phyloP scores from a whole-genome alignment of 257 asterid species.

The Nemophila menziesii region DNA sequence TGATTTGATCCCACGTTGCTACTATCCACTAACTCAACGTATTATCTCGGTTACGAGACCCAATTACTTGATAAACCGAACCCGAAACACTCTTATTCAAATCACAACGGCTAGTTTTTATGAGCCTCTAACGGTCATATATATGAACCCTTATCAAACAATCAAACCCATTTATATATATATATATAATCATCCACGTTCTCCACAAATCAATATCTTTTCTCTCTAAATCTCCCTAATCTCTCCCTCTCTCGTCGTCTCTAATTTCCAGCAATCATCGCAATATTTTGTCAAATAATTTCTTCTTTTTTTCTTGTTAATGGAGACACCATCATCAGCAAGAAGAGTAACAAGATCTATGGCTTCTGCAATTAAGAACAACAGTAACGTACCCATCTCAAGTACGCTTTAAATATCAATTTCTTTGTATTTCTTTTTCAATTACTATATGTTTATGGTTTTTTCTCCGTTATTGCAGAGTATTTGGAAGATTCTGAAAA shows the following conservation, averaged over 20 bases:
- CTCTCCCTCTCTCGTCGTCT: background rate
- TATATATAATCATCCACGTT: no score
- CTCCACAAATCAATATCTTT: no score
- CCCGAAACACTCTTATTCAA: no score
- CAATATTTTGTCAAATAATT: background rate
- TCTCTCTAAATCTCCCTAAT: background rate
- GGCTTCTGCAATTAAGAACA: conserved; percentile 27
- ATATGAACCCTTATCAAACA: no score
- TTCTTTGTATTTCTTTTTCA: background rate
- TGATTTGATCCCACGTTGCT: no score
- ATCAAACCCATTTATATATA: no score
- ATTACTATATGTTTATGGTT: background rate
- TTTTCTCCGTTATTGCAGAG: conserved; percentile 27
- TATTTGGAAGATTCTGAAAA: conserved; percentile 43
- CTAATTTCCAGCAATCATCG: background rate
- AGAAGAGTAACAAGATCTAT: conserved; percentile 68
- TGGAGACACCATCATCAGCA: conserved; percentile 80
- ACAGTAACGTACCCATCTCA: conserved; percentile 14
- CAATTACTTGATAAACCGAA: no score
- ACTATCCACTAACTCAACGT: no score
- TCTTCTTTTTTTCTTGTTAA: conserved; percentile 13
- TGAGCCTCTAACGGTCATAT: no score
- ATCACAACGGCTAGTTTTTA: no score
- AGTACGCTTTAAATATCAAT: conserved; percentile 11
- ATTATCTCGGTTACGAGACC: no score